Base-by-base conservation (phyloP, 192 early-diverging fungal genomes). In the Rhizoclosmatium globosum region DNA sequence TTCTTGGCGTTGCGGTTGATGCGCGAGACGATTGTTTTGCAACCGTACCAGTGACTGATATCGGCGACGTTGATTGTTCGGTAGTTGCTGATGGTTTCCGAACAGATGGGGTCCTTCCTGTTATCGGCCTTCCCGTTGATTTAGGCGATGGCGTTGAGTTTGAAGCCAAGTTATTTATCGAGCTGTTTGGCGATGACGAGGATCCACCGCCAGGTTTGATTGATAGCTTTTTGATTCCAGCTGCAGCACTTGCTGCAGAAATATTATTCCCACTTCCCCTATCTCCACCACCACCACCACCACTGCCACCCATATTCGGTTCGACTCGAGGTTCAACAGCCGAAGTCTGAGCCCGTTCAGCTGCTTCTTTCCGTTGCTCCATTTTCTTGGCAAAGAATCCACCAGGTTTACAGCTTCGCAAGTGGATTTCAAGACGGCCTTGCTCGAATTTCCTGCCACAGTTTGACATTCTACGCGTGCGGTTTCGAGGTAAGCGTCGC, bases 361-460 rank as follows among this genome's bases (percentile, higher is more conserved):
- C 21, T 57, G 13, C 56, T 57, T 15, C 21, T 57, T 57, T 15
- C 42, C 56, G 74, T 41, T 76, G 60, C 64, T 76, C 45, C 45
- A 39, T 31, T 47, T 76, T 59, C 6, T 45, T 61, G 3, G 59
- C 74, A 31, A 76, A 76, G 41, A 76, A 76, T 9, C 74, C 74
- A 3, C 74, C 74, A 21, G 74, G 74, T 42, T 41, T 47, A 64
- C 74, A 76, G 64, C 74, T 76, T 64, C 62, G 68, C 65, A 76
- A 46, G 45, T 76, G 74, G 31, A 76, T 69, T 23, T 64, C 74
- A 39, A 76, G 53, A 61, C 74, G 74, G 21, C 44, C 64, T 48
- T 76, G 61, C 2, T 13, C 74, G 47, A 76, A 76, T 48, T 76
- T 76, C n/a, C 74, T 19, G 11, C 45, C 61, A 41, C 74, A 76